These are phyloP conservation scores for Vigna trinervia DNA, from an alignment of 306 rosid genomes.

Conservation along the genomic window DNA sequence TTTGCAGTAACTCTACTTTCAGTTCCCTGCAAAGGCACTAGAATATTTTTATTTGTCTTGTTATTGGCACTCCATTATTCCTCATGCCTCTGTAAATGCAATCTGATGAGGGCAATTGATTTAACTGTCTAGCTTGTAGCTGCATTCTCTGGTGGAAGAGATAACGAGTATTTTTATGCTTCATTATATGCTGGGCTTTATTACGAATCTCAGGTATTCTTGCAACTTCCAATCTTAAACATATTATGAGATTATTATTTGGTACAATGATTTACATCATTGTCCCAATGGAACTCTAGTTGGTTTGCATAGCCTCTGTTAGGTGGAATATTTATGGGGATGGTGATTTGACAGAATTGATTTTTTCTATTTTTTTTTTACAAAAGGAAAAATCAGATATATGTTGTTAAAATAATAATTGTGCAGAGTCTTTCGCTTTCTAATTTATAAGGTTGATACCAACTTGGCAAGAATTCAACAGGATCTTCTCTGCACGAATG, in stretches of 20 bases:
- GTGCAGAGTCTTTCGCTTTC: neutral
- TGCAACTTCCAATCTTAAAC: slow-evolving; percentile 34
- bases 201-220: slow-evolving; percentile 81
- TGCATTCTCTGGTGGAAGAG: slow-evolving; percentile 71
- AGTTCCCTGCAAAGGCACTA: neutral
- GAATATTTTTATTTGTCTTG: slow-evolving; percentile 11
- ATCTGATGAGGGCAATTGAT: slow-evolving; percentile 49
- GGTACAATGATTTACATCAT: slow-evolving; percentile 25
- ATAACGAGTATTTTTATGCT: slow-evolving; percentile 72
- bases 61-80: slow-evolving; percentile 33
- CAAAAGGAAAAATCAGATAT: slow-evolving; percentile 9
- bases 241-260: neutral
- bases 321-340: slow-evolving; percentile 13
- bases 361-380: no score
- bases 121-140: slow-evolving; percentile 70
- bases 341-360: neutral
- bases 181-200: slow-evolving; percentile 86
- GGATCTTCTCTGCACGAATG: slow-evolving; percentile 5
- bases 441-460: neutral
- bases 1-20: neutral
- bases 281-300: neutral
- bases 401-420: neutral
- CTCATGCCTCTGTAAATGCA: slow-evolving; percentile 8
- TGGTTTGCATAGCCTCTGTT: neutral
- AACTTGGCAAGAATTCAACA: neutral